Base-by-base conservation (phyloP, 164 flowering plant genomes). In the Magnolia sinica region DNA sequence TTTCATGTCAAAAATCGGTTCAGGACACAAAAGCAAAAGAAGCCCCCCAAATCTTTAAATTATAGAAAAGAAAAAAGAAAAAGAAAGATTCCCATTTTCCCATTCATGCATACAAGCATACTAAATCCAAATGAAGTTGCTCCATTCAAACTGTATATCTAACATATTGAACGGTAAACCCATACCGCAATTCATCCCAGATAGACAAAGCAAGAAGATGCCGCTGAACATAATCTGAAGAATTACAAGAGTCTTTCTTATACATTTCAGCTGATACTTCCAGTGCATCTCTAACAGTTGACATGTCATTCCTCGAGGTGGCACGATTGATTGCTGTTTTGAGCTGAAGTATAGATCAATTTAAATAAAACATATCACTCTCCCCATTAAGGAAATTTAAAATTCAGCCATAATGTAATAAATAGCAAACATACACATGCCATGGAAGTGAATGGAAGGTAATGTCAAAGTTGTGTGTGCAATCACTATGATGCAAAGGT, bases 181-280 rank as follows among this genome's bases (percentile, higher is more conserved):
- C 85, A 74, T 83, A 91, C 99, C 99, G 84, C 72, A 93, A 66
- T 78, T 96, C 99, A 80, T 96, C 97, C 99, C 98, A 96, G 24
- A 94, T 91, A 10, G 99, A 84, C 7, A 96, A 80, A 78, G 98
- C 86, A 74, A 90, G 85, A 75, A 96, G 97, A 87, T 96, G 97
- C 50, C 99, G 91, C 73, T 96, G 97, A 73, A 96, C 88, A 78
- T 89, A 93, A 78, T 96, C 99, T 52, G 90, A 78, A 81, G 92
- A 92, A 87, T 94, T 91, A 77, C 88, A 94, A 55, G 86, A 81
- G 80, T 96, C 99, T 77, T 89, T 94, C 79, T 93, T 96, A 76
- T 75, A 90, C 89, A 96, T 92, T 83, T 93, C 98, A 72, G 98
- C 97, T 80, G 98, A 94, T 37, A 96, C 97, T 84, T 96, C 99